phyloP scores from a whole-genome alignment of 805 yeast genomes.

The Candida nemodendra region DNA sequence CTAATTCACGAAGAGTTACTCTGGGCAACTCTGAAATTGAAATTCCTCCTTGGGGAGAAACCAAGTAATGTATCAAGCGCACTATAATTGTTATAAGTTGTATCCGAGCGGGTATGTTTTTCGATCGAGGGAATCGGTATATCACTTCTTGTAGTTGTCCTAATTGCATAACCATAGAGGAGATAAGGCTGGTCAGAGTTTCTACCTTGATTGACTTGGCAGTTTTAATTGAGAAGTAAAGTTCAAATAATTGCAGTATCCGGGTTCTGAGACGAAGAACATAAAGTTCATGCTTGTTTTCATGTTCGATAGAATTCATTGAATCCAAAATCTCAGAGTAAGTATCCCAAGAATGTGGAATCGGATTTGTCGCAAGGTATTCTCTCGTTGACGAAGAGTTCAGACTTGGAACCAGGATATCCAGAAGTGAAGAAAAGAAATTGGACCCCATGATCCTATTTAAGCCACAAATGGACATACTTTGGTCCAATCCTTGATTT shows the following conservation, averaged over 20 bases:
- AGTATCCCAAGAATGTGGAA: conserved; percentile 28
- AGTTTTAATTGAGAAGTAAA: conserved; percentile 33
- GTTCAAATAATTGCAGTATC: conserved; percentile 51
- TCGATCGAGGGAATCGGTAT: conserved; percentile 44
- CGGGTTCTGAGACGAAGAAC: conserved; percentile 41
- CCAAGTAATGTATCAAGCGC: conserved; percentile 35
- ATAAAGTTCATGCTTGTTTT: conserved; percentile 43
- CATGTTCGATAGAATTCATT: conserved; percentile 17
- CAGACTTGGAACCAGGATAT: conserved; percentile 38
- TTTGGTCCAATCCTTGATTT: conserved; percentile 42
- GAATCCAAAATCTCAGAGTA: conserved; percentile 16
- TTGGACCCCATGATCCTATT: conserved; percentile 55
- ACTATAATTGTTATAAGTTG: conserved; percentile 41
- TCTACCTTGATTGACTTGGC: conserved; percentile 22
- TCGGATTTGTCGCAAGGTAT: conserved; percentile 18
- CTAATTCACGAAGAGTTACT: conserved; percentile 30
- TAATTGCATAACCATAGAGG: conserved; percentile 41
- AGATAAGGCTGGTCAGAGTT: conserved; percentile 34
- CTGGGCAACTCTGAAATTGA: conserved; percentile 26
- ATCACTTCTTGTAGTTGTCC: conserved; percentile 50
- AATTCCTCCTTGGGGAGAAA: conserved; percentile 31
- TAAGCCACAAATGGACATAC: conserved; percentile 51
- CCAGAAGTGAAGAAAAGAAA: conserved; percentile 40
- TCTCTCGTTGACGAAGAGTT: conserved; percentile 2
- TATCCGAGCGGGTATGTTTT: conserved; percentile 36